Conservation (phyloP, 2,329 filamentous ascomycete genomes). For the Trichoderma gracile region DNA sequence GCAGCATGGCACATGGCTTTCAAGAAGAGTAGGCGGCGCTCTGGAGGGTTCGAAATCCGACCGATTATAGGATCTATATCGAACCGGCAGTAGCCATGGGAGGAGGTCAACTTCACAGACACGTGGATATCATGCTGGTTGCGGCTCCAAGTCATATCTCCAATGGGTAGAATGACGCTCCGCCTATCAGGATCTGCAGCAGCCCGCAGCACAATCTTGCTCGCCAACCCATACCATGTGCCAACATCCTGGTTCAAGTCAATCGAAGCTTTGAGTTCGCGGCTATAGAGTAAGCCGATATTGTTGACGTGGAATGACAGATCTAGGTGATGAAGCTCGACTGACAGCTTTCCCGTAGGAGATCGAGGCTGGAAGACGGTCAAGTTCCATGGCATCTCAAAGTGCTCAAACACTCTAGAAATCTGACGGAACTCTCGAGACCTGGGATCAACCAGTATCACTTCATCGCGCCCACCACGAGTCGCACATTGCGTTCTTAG, state of each 20-base stretch:
- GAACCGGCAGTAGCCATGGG: slow-evolving; percentile 40
- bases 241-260: slow-evolving; percentile 60
- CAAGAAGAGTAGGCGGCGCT: slow-evolving; percentile 54
- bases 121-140: slow-evolving; percentile 44
- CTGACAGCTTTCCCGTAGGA: not conserved
- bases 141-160: slow-evolving; percentile 36
- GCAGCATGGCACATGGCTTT: slow-evolving; percentile 62
- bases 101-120: not conserved
- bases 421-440: slow-evolving; percentile 1
- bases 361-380: slow-evolving; percentile 18
- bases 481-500: slow-evolving; percentile 29
- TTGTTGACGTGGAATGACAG: slow-evolving; percentile 36
- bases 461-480: slow-evolving; percentile 26
- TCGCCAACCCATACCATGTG: slow-evolving; percentile 59
- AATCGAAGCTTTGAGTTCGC: slow-evolving; percentile 53
- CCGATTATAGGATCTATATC: slow-evolving; percentile 49
- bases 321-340: slow-evolving; percentile 24
- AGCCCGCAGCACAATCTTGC: slow-evolving; percentile 59
- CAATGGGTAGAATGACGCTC: slow-evolving; percentile 57
- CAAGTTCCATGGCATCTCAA: slow-evolving; percentile 11
- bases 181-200: slow-evolving; percentile 42
- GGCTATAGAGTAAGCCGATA: slow-evolving; percentile 45
- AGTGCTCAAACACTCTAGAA: slow-evolving; percentile 1
- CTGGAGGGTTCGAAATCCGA: slow-evolving; percentile 32
- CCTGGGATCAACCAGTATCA: slow-evolving; percentile 14